phyloP scores from a whole-genome alignment of 768 basidiomycete genomes.

The Phanerochaete carnosa region DNA sequence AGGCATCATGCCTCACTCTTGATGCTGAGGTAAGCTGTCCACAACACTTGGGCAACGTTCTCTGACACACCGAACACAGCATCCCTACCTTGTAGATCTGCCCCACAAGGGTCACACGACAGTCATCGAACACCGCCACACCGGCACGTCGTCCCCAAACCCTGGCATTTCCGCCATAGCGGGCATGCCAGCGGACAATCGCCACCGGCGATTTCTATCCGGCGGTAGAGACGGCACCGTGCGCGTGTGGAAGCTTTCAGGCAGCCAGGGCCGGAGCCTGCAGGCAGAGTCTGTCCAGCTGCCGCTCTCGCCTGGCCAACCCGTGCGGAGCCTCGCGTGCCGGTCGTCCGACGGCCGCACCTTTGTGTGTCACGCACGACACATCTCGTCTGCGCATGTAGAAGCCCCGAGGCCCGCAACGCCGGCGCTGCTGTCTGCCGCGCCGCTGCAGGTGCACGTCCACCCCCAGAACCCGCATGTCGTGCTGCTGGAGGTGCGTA shows the following conservation, averaged over 20 bases:
- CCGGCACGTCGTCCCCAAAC: constrained; percentile 16
- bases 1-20: constrained; percentile 39
- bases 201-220: constrained; percentile 39
- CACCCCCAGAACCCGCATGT: constrained; percentile 38
- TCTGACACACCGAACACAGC: constrained; percentile 9
- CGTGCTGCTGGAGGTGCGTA: constrained; percentile 45
- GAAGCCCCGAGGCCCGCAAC: constrained; percentile 29
- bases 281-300: constrained; percentile 23
- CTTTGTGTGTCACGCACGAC: constrained; percentile 33
- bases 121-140: constrained; percentile 24
- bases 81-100: constrained; percentile 19
- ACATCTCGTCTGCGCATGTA: constrained; percentile 36
- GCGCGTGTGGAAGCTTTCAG: constrained; percentile 34
- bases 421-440: constrained; percentile 31
- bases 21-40: constrained; percentile 17
- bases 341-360: constrained; percentile 31
- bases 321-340: constrained; percentile 38
- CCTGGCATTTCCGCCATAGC: constrained; percentile 42
- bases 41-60: neutral
- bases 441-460: constrained; percentile 40
- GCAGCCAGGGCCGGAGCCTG: constrained; percentile 10
- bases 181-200: constrained; percentile 24
- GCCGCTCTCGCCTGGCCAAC: constrained; percentile 23
- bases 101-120: constrained; percentile 18
- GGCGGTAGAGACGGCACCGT: constrained; percentile 46